These are phyloP conservation scores for Stemphylium beticola DNA, from an alignment of 2,329 filamentous ascomycete species.

Conservation along the genomic window DNA sequence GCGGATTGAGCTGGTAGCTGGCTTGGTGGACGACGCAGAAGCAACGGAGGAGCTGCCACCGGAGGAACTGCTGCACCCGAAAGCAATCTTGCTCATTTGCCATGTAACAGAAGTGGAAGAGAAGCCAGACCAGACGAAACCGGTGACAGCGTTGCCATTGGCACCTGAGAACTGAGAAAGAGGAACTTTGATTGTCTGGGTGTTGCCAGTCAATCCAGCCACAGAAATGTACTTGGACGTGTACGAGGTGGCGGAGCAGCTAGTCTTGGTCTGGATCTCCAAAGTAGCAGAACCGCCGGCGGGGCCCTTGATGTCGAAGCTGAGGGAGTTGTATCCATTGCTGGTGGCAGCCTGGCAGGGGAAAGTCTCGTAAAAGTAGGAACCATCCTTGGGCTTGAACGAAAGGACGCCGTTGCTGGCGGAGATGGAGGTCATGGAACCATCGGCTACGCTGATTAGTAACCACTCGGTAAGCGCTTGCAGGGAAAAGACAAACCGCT, in stretches of 20 bases:
- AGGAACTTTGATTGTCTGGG: conserved; percentile 60
- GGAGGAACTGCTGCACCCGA: conserved; percentile 49
- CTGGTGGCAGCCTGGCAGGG: conserved; percentile 54
- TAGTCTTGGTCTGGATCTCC: conserved; percentile 57
- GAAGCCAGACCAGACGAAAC: conserved; percentile 54
- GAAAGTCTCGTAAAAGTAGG: conserved; percentile 64
- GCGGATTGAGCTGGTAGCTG: background rate
- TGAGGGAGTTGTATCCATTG: conserved; percentile 56
- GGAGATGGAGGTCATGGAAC: conserved; percentile 54
- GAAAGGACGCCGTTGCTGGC: conserved; percentile 54
- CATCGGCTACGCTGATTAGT: conserved; percentile 54
- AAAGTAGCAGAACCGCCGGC: conserved; percentile 50
- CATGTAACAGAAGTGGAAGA: conserved; percentile 50
- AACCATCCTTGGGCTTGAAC: conserved; percentile 56
- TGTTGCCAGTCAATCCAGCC: conserved; percentile 56
- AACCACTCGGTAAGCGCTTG: no score
- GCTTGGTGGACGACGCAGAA: conserved; percentile 2
- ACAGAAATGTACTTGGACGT: conserved; percentile 55
- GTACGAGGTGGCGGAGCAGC: conserved; percentile 51
- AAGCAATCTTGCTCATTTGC: conserved; percentile 57
- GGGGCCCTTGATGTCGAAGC: conserved; percentile 57
- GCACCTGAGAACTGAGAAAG: conserved; percentile 58
- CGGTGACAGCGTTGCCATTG: conserved; percentile 57
- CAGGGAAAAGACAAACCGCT: conserved; percentile 33
- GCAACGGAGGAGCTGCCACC: background rate